These are phyloP conservation scores for Lecanoromycetidae sp. DNA, from an alignment of 2,329 filamentous ascomycete genomes.

Conservation along the genomic window DNA sequence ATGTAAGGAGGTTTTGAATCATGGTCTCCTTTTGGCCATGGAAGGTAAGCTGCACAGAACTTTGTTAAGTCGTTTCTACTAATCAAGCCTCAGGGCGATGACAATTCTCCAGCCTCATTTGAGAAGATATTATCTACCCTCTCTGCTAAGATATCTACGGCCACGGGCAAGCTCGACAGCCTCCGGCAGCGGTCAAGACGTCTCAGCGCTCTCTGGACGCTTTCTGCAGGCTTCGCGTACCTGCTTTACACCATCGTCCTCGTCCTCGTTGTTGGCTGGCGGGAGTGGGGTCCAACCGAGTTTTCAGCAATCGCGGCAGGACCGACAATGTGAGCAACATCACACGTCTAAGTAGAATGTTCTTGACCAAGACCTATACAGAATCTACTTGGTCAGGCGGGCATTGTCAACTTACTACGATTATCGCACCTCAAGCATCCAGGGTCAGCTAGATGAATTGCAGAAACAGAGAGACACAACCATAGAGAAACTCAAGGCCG, in stretches of 20 bases:
- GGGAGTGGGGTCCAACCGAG: slow-evolving; percentile 63
- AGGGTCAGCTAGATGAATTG: slow-evolving; percentile 58
- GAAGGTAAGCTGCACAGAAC: slow-evolving; percentile 43
- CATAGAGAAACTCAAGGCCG: slow-evolving; percentile 87
- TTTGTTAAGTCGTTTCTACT: slow-evolving; percentile 12
- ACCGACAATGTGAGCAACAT: slow-evolving; percentile 54
- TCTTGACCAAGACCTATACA: slow-evolving; percentile 25
- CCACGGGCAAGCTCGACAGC: slow-evolving; percentile 60
- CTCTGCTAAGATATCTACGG: slow-evolving; percentile 66
- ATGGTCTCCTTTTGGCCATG: slow-evolving; percentile 86
- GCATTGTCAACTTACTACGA: slow-evolving; percentile 60
- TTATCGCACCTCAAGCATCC: slow-evolving; percentile 62
- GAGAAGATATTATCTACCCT: slow-evolving; percentile 80
- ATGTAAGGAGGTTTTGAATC: background rate
- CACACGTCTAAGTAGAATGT: too few relatives aligned
- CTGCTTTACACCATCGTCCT: slow-evolving; percentile 74
- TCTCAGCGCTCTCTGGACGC: slow-evolving; percentile 71
- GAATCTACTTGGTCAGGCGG: slow-evolving; percentile 67
- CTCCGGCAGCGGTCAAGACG: slow-evolving; percentile 62
- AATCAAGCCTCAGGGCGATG: slow-evolving; percentile 48
- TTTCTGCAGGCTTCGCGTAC: slow-evolving; percentile 85
- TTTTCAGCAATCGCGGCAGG: slow-evolving; percentile 67
- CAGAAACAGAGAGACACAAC: slow-evolving; percentile 71
- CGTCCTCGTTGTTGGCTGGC: slow-evolving; percentile 71
- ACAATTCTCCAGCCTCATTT: slow-evolving; percentile 77